These are phyloP conservation scores for Talaromyces liani DNA, from an alignment of 495 filamentous ascomycete genomes.

Conservation along the genomic window DNA sequence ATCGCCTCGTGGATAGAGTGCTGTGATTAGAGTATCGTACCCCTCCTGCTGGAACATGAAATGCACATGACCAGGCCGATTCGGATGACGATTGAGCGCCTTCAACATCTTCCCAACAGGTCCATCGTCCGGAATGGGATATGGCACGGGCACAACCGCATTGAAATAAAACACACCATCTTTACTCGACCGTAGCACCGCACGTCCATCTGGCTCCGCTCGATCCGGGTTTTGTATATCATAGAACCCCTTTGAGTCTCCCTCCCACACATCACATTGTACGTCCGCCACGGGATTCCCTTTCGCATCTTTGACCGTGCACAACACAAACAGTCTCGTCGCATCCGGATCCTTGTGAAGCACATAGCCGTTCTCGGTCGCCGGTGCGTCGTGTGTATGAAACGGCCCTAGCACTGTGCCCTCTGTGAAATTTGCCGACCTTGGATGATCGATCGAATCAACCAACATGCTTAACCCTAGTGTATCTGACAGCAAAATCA, in stretches of 20 bases:
- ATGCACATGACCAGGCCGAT: slow-evolving; percentile 73
- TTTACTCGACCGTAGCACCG: slow-evolving; percentile 56
- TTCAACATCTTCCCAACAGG: slow-evolving; percentile 68
- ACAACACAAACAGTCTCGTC: slow-evolving; percentile 54
- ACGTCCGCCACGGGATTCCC: slow-evolving; percentile 57
- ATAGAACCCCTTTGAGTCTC: slow-evolving; percentile 68
- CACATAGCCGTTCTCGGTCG: slow-evolving; percentile 45
- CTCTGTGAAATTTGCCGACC: slow-evolving; percentile 58
- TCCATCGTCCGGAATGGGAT: slow-evolving; percentile 74
- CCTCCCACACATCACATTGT: slow-evolving; percentile 79
- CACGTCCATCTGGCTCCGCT: slow-evolving; percentile 60
- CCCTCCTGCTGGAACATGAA: slow-evolving; percentile 74
- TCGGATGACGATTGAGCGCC: slow-evolving; percentile 58
- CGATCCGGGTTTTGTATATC: slow-evolving; percentile 66
- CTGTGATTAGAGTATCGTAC: slow-evolving; percentile 69
- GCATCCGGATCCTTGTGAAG: slow-evolving; percentile 49
- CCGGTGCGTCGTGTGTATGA: slow-evolving; percentile 70
- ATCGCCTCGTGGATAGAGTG: slow-evolving; percentile 66
- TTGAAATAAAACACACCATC: slow-evolving; percentile 72
- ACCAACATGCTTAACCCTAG: slow-evolving; percentile 72
- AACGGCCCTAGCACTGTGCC: slow-evolving; percentile 78
- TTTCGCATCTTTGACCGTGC: slow-evolving; percentile 55
- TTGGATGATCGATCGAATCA: slow-evolving; percentile 73
- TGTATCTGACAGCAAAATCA: slow-evolving; percentile 76
- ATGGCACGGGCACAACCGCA: slow-evolving; percentile 68